Evolutionary conservation across 306 rosid genomes (phyloP), one percentile per base, ranked within the genome.

Genomic region (Cucurbita argyrosperma): DNA sequence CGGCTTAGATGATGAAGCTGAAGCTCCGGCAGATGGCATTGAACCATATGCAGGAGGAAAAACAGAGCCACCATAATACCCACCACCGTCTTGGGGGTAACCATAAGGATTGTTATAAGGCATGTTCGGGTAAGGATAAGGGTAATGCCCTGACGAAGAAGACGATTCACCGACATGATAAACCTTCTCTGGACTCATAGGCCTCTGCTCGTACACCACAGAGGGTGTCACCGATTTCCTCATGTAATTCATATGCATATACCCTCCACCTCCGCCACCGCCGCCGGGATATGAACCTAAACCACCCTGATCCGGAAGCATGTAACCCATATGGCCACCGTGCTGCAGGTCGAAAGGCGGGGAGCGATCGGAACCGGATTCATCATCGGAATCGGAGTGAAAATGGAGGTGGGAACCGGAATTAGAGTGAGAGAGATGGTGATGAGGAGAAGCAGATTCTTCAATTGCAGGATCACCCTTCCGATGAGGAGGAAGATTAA

Each of bases 401-500:
- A 89, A 89, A 0, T 87, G 78, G 47, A 95, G 91, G 67, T 95
- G 99, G 30, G 96, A 87, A 8, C 85, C 96, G 15, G 97, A 87
- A 57, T 82, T 71, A 47, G 87, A 85, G 61, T 72, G 85, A 6
- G 87, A 84, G 30, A 56, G 80, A 67, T 63, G 83, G 0, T 74
- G 79, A 8, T 71, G 66, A 5, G 79, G 85, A 6, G 95, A 74
- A 1, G 47, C 76, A 4, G 85, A 75, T 10, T 65, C 35, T 53
- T 79, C 71, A 37, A 58, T 68, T 56, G 47, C 68, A 46, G 79
- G 79, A 51, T 79, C 81, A 50, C 79, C 85, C 61, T 88, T 88
- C 7, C 77, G 63, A 15, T 51, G 77, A 15, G 88, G 89, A 76
- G 80, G 90, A 61, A 43, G 88, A 73, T 35, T 89, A 52, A 18